These are phyloP conservation scores for Mrakia frigida DNA, from an alignment of 768 basidiomycete species.

Conservation along the genomic window DNA sequence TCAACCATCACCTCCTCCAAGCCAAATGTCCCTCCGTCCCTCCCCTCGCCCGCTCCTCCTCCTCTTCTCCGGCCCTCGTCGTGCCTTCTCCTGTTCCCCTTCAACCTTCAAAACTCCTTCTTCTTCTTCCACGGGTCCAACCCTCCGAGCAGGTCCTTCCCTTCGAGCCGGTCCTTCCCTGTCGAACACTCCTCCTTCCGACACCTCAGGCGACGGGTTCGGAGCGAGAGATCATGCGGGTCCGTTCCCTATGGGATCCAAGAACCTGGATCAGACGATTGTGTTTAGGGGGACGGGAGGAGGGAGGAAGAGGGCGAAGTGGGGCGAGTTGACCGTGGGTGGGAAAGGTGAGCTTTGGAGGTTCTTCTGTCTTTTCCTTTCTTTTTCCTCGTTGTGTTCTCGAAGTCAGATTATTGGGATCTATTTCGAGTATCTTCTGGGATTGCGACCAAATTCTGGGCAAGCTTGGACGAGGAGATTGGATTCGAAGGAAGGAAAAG, in stretches of 20 bases:
- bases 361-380: too few relatives aligned
- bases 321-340: conserved; percentile 13
- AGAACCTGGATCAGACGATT: conserved; percentile 10
- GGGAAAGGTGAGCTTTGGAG: conserved; percentile 22
- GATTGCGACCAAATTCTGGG: too few relatives aligned
- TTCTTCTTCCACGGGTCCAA: not conserved
- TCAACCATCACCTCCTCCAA: not conserved
- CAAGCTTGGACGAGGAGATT: not conserved
- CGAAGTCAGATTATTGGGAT: too few relatives aligned
- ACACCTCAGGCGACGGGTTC: conserved; percentile 18
- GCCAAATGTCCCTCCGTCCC: not conserved
- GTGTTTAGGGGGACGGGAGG: not conserved
- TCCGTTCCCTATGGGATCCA: conserved; percentile 24
- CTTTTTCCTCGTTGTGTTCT: too few relatives aligned
- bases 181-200: not conserved
- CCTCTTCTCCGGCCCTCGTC: not conserved
- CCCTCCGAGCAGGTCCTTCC: not conserved
- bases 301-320: not conserved
- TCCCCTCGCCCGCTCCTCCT: not conserved
- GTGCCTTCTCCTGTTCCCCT: not conserved
- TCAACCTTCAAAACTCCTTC: not conserved
- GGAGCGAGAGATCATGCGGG: conserved; percentile 23
- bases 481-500: not conserved
- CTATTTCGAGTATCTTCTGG: too few relatives aligned
- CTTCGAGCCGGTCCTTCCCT: conserved; percentile 7